Evolutionary conservation across 176 grass and related monocot species (phyloP).

Genomic region (Ampelocalamus luodianensis): DNA sequence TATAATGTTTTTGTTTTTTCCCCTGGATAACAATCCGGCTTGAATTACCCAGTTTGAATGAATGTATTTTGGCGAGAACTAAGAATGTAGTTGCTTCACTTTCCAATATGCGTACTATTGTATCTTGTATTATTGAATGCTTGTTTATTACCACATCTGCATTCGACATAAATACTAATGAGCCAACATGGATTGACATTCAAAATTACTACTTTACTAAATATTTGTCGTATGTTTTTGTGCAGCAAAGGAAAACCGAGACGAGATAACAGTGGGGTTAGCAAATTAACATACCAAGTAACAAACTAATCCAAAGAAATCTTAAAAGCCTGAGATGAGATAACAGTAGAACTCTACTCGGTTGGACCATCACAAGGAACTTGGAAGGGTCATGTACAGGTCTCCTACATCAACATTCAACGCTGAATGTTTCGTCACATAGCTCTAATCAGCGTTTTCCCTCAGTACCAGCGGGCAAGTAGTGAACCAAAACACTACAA

Average conservation of each 20-base stretch:
- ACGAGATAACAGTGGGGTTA: constrained; percentile 7
- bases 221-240: not conserved
- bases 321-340: not conserved
- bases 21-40: not conserved
- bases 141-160: not conserved
- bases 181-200: not conserved
- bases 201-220: not conserved
- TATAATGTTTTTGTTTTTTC: not conserved
- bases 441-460: constrained; percentile 1
- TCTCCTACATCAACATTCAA: not conserved
- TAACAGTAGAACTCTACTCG: not conserved
- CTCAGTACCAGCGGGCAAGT: not conserved
- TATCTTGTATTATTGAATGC: not conserved
- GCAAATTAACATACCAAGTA: constrained; percentile 10
- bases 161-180: not conserved
- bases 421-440: not conserved
- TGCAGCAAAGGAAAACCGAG: constrained; percentile 49
- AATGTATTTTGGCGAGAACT: not conserved
- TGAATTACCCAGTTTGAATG: constrained; percentile 11
- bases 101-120: not conserved
- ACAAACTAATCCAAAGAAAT: constrained; percentile 32
- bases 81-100: not conserved
- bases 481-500: not conserved
- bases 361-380: constrained; percentile 2
- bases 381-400: constrained; percentile 30